A percentile compares a stretch with the other conserved stretches of the same genome.
phyloP scores from a whole-genome alignment of 2,329 filamentous ascomycete genomes.

The Bisporella sp. region DNA sequence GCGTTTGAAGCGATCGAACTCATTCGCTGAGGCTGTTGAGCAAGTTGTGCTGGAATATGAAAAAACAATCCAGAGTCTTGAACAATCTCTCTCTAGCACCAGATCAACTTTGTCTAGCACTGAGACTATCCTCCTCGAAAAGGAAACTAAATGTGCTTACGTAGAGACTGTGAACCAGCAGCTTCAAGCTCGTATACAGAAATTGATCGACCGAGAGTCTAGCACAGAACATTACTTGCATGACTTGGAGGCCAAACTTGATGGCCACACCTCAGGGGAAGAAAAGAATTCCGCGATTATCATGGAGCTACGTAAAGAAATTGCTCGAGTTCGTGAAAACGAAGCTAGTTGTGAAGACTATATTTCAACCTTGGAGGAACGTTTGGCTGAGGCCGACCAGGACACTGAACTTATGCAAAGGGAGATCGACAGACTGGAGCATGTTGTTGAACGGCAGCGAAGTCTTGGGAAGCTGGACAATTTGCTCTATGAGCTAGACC shows the following conservation, averaged over 20 bases:
- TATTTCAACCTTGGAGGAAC: constrained; percentile 92
- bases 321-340: constrained; percentile 79
- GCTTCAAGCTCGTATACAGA: constrained; percentile 83
- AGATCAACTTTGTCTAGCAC: constrained; percentile 74
- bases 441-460: constrained; percentile 90
- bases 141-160: constrained; percentile 89
- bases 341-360: constrained; percentile 91
- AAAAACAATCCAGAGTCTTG: constrained; percentile 92
- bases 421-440: constrained; percentile 88
- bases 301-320: constrained; percentile 82
- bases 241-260: constrained; percentile 83
- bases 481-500: constrained; percentile 82
- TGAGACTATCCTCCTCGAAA: constrained; percentile 83
- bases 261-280: constrained; percentile 84
- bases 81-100: constrained; percentile 85
- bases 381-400: constrained; percentile 90
- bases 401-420: constrained; percentile 96
- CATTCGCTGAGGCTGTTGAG: constrained; percentile 91
- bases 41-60: constrained; percentile 96
- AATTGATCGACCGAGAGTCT: constrained; percentile 82
- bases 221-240: constrained; percentile 91
- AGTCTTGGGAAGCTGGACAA: constrained; percentile 93
- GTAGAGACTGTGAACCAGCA: constrained; percentile 88
- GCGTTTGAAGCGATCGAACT: constrained; percentile 87
- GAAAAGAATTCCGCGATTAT: constrained; percentile 87